Evolutionary conservation across 495 filamentous ascomycete species (phyloP), one percentile per base, ranked within the genome.

Genomic region (Lasiosphaeris hirsuta): DNA sequence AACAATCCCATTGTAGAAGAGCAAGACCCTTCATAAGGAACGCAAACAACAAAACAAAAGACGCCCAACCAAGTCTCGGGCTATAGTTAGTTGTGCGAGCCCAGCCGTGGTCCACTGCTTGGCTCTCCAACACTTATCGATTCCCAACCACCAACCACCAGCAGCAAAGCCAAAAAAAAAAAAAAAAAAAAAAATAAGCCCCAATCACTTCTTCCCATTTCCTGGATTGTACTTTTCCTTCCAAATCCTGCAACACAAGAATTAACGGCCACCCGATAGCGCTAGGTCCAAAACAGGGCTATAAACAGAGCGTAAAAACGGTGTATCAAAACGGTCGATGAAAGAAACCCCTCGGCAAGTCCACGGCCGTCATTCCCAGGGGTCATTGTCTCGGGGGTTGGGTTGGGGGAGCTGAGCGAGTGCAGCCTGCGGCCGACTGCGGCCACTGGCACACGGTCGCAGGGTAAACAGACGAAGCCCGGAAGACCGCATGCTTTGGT

Each of bases 161-260:
- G 19, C 51, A 19, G 10, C 46, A 17, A 36, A 8, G 13, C n/a
- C 13, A 33, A 54, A 15, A 30, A 34, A 54, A 11, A 30, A 44
- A 57, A 39, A 30, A 44, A 57, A 39, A 33, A 54, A 15, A 30
- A 34, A 54, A 11, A 30, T 35, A 57, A 39, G 13, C 7, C 14
- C 36, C 13, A 30, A 49, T 59, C 72, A 72, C 59, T 73, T 75
- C 62, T 75, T 75, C 65, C 67, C 65, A 63, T 79, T 73, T 71
- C 68, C 86, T 77, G 59, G 90, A 67, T 89, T 83, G 73, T 96
- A 96, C 72, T 96, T 96, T 46, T 93, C 89, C 69, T 96, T 96
- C 92, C 91, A 96, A 60, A 96, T 96, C 92, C 92, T 96, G 66
- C 37, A 51, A 52, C 43, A 30, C 17, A 15, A 13, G 46, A 48